Conservation (phyloP, 2,329 filamentous ascomycete species). For the Paramyrothecium sp. region DNA sequence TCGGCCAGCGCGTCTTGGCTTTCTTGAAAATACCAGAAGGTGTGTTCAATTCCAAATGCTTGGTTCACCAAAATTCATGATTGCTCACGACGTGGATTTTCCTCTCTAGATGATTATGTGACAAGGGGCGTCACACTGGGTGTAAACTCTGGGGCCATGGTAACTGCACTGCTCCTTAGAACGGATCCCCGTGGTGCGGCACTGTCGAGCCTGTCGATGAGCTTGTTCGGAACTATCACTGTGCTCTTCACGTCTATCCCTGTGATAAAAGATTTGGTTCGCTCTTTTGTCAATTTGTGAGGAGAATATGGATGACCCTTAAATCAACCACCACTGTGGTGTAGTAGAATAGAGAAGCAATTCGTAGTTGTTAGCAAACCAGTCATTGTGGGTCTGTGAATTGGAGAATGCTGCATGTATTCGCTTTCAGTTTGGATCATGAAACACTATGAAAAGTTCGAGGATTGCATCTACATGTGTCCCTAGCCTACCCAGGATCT, state of each 20-base stretch:
- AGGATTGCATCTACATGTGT: too few relatives aligned
- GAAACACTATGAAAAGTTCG: too few relatives aligned
- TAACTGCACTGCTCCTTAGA: conserved; percentile 53
- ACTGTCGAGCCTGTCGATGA: conserved; percentile 59
- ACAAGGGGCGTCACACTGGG: conserved; percentile 62
- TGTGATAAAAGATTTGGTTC: conserved; percentile 45
- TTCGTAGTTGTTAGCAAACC: too few relatives aligned
- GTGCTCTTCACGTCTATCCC: conserved; percentile 58
- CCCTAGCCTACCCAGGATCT: too few relatives aligned
- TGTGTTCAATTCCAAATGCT: conserved; percentile 18
- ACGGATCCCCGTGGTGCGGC: conserved; percentile 59
- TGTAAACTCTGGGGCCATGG: conserved; percentile 59
- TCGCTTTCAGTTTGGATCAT: too few relatives aligned
- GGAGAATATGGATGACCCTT: not conserved
- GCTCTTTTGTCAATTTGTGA: conserved; percentile 43
- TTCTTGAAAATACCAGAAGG: conserved; percentile 53
- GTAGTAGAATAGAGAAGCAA: too few relatives aligned
- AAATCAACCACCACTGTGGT: too few relatives aligned
- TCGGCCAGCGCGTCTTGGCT: conserved; percentile 48
- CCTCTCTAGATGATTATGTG: conserved; percentile 54
- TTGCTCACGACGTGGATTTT: not conserved
- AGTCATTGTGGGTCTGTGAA: too few relatives aligned
- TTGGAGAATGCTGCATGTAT: too few relatives aligned
- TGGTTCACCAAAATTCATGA: not conserved
- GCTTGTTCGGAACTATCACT: conserved; percentile 58